These are phyloP conservation scores for Podaxis sp. DNA, from an alignment of 768 basidiomycete genomes.

Conservation along the genomic window DNA sequence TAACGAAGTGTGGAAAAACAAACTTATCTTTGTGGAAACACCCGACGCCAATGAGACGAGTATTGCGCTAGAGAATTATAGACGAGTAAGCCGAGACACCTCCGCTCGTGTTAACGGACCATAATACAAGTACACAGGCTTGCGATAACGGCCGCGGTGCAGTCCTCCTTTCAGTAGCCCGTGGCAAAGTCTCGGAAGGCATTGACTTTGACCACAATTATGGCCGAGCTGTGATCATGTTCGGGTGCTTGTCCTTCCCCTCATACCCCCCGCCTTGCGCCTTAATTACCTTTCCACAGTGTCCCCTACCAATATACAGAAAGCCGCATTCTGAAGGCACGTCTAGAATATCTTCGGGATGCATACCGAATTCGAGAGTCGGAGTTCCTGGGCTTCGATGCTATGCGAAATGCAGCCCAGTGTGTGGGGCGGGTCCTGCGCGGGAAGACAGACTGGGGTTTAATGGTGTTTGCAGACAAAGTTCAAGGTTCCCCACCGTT, in stretches of 20 bases:
- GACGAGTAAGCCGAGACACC: slow-evolving; percentile 54
- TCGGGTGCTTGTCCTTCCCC: slow-evolving; percentile 60
- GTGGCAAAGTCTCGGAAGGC: slow-evolving; percentile 99
- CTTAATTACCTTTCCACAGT: slow-evolving; percentile 36
- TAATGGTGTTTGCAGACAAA: slow-evolving; percentile 99
- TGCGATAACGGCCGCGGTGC: slow-evolving; percentile 99
- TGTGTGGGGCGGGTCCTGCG: slow-evolving; percentile 97
- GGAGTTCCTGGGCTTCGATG: slow-evolving; percentile 98
- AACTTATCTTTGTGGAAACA: slow-evolving; percentile 98
- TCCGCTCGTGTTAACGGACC: slow-evolving; percentile 10
- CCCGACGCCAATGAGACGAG: slow-evolving; percentile 99
- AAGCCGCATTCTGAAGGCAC: slow-evolving; percentile 94
- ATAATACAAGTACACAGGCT: slow-evolving; percentile 50
- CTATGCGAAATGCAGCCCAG: slow-evolving; percentile 98
- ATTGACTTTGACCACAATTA: slow-evolving; percentile 99
- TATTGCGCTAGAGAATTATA: slow-evolving; percentile 95
- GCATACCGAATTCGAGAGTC: slow-evolving; percentile 98
- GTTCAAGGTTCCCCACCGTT: slow-evolving; percentile 35
- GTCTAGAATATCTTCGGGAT: slow-evolving; percentile 96
- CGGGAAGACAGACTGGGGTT: slow-evolving; percentile 98
- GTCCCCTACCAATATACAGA: slow-evolving; percentile 99
- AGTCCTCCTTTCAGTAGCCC: slow-evolving; percentile 92
- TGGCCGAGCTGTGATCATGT: slow-evolving; percentile 98
- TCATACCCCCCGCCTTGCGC: slow-evolving; percentile 9
- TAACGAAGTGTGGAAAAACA: slow-evolving; percentile 99